Evolutionary conservation across 176 grass and related monocot genomes (phyloP).

Genomic region (Avena sativa): DNA sequence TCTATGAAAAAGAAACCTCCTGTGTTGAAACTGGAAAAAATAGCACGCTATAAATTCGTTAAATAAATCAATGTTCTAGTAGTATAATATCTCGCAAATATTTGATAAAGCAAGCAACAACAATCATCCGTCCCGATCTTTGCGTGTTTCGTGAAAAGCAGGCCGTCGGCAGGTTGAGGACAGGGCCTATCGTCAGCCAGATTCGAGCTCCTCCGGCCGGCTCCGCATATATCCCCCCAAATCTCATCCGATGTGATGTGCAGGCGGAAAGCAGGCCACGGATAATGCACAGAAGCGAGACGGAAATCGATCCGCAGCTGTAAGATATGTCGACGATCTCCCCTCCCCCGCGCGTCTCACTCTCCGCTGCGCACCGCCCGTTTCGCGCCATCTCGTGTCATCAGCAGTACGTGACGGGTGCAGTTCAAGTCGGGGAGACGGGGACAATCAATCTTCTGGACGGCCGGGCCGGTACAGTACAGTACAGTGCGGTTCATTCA

Average conservation of each 20-base stretch:
- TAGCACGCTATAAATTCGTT: too few relatives aligned
- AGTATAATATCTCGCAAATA: too few relatives aligned
- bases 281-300: background rate
- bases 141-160: too few relatives aligned
- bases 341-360: background rate
- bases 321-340: background rate
- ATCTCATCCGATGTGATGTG: constrained; percentile 37
- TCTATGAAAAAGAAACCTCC: too few relatives aligned
- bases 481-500: background rate
- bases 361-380: constrained; percentile 39
- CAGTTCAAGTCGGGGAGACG: too few relatives aligned
- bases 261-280: constrained; percentile 45
- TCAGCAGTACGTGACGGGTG: background rate
- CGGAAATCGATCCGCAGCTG: background rate
- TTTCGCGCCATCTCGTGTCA: constrained; percentile 43
- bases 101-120: too few relatives aligned
- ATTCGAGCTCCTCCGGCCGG: constrained; percentile 33
- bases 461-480: background rate
- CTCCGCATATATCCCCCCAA: constrained; percentile 47
- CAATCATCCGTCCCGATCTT: too few relatives aligned
- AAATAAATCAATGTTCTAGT: too few relatives aligned
- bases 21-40: too few relatives aligned
- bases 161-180: constrained; percentile 20
- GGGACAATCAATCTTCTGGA: too few relatives aligned
- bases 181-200: constrained; percentile 6